Base-by-base conservation (phyloP, 805 yeast genomes). In the Wickerhamomyces strasburgensis region DNA sequence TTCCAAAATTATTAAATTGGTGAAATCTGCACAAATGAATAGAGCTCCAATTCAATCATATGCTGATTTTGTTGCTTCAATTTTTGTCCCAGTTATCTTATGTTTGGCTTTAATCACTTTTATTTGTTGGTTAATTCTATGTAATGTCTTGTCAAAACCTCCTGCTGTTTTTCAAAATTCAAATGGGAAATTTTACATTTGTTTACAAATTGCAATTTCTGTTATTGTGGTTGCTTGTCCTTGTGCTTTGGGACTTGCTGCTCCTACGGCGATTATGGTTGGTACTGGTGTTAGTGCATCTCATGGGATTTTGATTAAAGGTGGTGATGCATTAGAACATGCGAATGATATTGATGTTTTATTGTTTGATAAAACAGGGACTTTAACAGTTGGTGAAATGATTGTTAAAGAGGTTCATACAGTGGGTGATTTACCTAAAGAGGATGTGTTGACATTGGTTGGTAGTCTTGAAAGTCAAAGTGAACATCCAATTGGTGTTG, bases 211-310 rank as follows among this genome's bases (percentile, higher is more conserved):
- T 31, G 81, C 95, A 5, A 90, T 93, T 19, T 80, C 95, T 6
- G 98, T 93, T 5, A 75, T 94, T 46, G 96, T 93, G 9, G 97
- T 93, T 34, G 98, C 98, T 2, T 93, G 99, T 61, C 99, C 99
- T 0, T 93, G 98, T 70, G 98, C 98, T 0, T 64, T 93, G 17
- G 99, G 98, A 3, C 68, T 93, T 34, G 97, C 97, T 4, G 95
- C 98, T 0, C 99, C 99, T 2, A 94, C 98, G 2, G 98, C 98
- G 0, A 86, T 93, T 9, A 93, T 94, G 97, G 98, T 93, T 2
- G 98, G 97, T 7, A 90, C 98, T 2, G 98, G 98, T 28, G 82
- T 87, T 16, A 98, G 96, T 28, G 98, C 98, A 0, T 60, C 74
- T 11, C 70, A 86, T 58, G 98, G 98, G 14, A 83, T 93, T 5